Evolutionary conservation across 305 asterid species (phyloP).

Genomic region (Fraxinus paxiana): DNA sequence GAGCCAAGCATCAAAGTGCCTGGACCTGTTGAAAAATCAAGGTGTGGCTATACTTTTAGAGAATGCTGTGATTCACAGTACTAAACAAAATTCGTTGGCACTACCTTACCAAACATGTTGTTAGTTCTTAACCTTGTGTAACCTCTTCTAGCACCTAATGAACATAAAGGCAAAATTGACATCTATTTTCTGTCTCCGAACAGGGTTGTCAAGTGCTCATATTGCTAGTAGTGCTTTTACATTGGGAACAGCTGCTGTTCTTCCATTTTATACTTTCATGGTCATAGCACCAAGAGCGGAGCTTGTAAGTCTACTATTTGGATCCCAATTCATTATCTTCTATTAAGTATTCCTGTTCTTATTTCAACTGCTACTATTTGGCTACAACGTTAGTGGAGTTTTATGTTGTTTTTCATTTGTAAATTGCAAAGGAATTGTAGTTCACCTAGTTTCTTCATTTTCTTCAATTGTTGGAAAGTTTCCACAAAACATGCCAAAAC

Average conservation of each 20-base stretch:
- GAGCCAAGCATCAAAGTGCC: background rate
- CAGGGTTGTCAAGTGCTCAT: conserved; percentile 66
- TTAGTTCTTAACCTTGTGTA: background rate
- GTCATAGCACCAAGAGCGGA: conserved; percentile 78
- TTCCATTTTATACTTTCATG: conserved; percentile 85
- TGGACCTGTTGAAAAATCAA: background rate
- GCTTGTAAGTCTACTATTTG: conserved; percentile 39
- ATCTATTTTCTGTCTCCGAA: conserved; percentile 15
- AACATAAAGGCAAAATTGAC: background rate
- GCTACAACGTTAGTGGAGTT: background rate
- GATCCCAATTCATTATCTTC: background rate
- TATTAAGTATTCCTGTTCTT: background rate
- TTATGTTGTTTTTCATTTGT: background rate
- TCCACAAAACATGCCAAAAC: background rate
- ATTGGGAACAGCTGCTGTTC: conserved; percentile 73
- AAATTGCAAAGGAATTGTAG: background rate
- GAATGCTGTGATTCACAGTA: background rate
- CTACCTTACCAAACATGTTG: background rate
- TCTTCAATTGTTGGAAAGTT: background rate
- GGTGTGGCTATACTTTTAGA: background rate
- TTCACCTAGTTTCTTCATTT: background rate
- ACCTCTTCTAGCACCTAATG: background rate
- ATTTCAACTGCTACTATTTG: background rate
- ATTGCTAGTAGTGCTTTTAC: conserved; percentile 69
- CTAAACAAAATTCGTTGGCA: background rate